A percentile compares a stretch with the other conserved stretches of the same genome.
Evolutionary conservation across 495 filamentous ascomycete genomes (phyloP).

Genomic region (Xylaria intraflava): DNA sequence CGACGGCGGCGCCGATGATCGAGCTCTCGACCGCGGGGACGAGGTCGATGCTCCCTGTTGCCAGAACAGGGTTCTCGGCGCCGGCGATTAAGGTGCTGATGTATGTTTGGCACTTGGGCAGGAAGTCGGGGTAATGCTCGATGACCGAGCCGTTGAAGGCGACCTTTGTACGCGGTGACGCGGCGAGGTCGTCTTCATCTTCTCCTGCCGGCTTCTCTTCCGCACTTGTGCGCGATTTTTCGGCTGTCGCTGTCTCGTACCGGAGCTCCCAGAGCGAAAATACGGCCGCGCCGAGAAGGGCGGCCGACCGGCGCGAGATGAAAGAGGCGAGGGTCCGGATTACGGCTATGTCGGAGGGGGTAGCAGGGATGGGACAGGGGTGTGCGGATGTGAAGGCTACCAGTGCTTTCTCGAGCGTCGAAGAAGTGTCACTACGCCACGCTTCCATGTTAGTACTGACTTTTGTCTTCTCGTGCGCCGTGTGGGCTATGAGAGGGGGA

Average conservation of each 20-base stretch:
- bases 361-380: conserved; percentile 33
- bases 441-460: conserved; percentile 12
- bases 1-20: conserved; percentile 56
- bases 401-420: conserved; percentile 25
- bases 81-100: conserved; percentile 41
- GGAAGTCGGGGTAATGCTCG: conserved; percentile 57
- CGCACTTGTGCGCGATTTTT: conserved; percentile 15
- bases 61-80: conserved; percentile 18
- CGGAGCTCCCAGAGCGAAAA: conserved; percentile 57
- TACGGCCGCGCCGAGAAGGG: conserved; percentile 56
- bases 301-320: conserved; percentile 54
- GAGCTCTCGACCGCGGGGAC: conserved; percentile 55
- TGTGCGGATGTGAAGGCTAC: conserved; percentile 37
- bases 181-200: conserved; percentile 20
- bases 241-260: conserved; percentile 6
- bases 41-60: conserved; percentile 39
- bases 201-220: conserved; percentile 15
- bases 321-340: conserved; percentile 48
- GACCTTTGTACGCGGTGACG: conserved; percentile 36
- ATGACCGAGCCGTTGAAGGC: conserved; percentile 61
- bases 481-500: neutral
- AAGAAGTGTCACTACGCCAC: conserved; percentile 28
- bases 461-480: neutral
- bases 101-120: conserved; percentile 40
- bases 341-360: conserved; percentile 45